phyloP scores from a whole-genome alignment of 306 rosid species.

The Acmispon strigosus region DNA sequence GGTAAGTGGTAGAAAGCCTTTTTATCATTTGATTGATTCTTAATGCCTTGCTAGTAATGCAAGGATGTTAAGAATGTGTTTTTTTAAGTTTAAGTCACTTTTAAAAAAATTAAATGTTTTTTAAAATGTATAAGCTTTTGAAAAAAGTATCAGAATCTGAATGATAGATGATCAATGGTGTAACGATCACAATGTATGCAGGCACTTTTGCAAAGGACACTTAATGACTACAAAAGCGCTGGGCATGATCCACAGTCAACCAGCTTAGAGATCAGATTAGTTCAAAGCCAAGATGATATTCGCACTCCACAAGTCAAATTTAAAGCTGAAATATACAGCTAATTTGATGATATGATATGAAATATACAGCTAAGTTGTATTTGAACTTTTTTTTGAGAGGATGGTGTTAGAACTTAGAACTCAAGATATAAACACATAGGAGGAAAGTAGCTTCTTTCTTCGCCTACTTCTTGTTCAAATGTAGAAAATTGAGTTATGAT shows the following conservation, averaged over 20 bases:
- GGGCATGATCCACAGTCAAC: conserved; percentile 69
- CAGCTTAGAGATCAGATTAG: conserved; percentile 68
- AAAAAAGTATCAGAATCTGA: background rate
- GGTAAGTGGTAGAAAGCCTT: background rate
- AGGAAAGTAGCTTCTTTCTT: no score
- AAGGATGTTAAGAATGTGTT: no score
- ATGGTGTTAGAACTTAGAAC: no score
- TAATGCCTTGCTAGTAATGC: background rate
- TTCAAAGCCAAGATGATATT: conserved; percentile 77
- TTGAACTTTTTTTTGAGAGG: no score
- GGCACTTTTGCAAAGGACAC: conserved; percentile 66
- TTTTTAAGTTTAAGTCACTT: no score
- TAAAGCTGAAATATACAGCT: conserved; percentile 52
- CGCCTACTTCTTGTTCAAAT: background rate
- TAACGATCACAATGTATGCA: conserved; percentile 18
- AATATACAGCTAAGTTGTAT: background rate
- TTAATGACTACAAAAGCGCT: conserved; percentile 43
- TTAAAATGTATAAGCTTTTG: no score
- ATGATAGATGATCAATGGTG: background rate
- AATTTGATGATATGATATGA: conserved; percentile 12
- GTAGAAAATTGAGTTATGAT: conserved; percentile 3
- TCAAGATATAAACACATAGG: no score
- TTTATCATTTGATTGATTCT: background rate
- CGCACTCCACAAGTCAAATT: conserved; percentile 44
- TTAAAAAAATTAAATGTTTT: no score